These are phyloP conservation scores for Haplosporangium sp. DNA, from an alignment of 371 early-diverging fungal species.

Conservation along the genomic window DNA sequence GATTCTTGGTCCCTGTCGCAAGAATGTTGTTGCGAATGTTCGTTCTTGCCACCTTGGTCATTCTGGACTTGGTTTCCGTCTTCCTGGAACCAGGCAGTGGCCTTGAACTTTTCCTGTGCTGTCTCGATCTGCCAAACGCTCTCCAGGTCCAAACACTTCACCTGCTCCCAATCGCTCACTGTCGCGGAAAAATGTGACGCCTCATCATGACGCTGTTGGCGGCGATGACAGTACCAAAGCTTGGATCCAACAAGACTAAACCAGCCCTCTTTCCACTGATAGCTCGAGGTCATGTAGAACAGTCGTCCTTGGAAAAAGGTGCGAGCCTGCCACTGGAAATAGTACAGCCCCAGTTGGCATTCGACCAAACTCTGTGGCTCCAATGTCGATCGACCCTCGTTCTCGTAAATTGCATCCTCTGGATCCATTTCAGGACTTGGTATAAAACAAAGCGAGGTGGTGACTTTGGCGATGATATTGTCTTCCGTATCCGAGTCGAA, in stretches of 20 bases:
- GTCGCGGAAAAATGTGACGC: not conserved
- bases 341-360: slow-evolving; percentile 24
- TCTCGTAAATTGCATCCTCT: slow-evolving; percentile 31
- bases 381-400: slow-evolving; percentile 2
- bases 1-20: not conserved
- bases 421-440: slow-evolving; percentile 39
- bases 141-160: slow-evolving; percentile 22
- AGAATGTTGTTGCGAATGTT: not conserved
- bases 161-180: not conserved
- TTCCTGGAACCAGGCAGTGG: slow-evolving; percentile 1
- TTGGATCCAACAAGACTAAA: slow-evolving; percentile 23
- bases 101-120: slow-evolving; percentile 1
- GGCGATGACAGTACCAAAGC: slow-evolving; percentile 25
- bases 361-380: slow-evolving; percentile 42
- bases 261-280: slow-evolving; percentile 20
- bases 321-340: slow-evolving; percentile 26
- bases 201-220: not conserved
- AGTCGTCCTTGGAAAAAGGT: slow-evolving; percentile 8
- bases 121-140: slow-evolving; percentile 17
- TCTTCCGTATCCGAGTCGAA: not conserved
- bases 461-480: slow-evolving; percentile 19
- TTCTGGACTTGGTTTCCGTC: not conserved
- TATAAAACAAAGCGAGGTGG: slow-evolving; percentile 28
- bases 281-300: slow-evolving; percentile 20
- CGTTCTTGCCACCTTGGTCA: not conserved